Base-by-base conservation (phyloP, 306 rosid species). In the Medicago truncatula region DNA sequence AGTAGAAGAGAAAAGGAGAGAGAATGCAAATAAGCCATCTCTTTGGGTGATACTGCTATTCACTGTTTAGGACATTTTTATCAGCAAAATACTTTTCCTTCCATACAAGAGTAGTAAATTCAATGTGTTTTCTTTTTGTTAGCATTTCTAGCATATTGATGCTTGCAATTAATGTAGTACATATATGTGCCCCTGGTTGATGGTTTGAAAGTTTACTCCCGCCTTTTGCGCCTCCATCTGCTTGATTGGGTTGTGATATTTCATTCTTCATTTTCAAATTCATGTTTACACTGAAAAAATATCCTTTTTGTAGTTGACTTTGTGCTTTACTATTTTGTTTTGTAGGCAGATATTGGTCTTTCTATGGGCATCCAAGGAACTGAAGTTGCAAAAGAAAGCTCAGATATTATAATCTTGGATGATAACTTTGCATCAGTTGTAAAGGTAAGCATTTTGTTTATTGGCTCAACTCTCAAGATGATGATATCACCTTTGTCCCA, bases 281-380 rank as follows among this genome's bases (percentile, higher is more conserved):
- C 67, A 71, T 49, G 71, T 47, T 2, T 14, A 47, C 15, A 53
- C 76, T 8, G 36, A 13, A 78, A 77, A 41, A 4, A 61, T 15
- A 7, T 47, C 41, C 53, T 56, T 70, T 69, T 82, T 63, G 52
- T 77, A 38, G 79, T 84, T 88, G 74, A 85, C 68, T 43, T 70
- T 66, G 13, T 80, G 67, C 73, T 73, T 86, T 83, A 46, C 79
- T 71, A 40, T 86, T 83, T 83, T 80, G 82, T 75, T 87, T 78
- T 89, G 84, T 86, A 95, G 98, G 98, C 98, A 84, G 98, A 95
- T 88, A 92, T 95, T 87, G 98, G 97, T 90, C 97, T 95, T 81
- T 87, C 98, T 71, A 95, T 95, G 98, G 98, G 98, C 83, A 92
- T 92, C 80, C 91, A 85, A 84, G 98, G 98, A 77, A 95, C 98